phyloP scores from a whole-genome alignment of 768 basidiomycete genomes.

The Candolleomyces aberdarensis region DNA sequence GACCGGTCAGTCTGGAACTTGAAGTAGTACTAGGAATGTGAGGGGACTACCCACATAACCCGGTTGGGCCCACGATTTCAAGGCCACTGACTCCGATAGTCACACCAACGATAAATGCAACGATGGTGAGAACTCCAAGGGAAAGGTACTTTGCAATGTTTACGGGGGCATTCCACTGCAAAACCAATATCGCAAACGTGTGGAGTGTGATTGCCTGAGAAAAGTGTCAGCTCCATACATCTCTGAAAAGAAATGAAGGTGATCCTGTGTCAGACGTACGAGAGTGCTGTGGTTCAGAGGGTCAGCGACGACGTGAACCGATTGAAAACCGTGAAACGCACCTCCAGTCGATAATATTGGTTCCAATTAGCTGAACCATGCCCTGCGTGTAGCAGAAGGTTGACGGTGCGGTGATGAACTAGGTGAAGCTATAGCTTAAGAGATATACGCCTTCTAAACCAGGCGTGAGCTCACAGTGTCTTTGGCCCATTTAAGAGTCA shows the following conservation, averaged over 20 bases:
- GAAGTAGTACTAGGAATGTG: no score
- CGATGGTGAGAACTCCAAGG: not conserved
- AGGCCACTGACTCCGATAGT: not conserved
- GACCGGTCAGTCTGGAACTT: not conserved
- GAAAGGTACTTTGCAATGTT: constrained; percentile 3
- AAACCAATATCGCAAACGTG: constrained; percentile 4
- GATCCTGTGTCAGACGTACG: not conserved
- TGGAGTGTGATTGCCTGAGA: constrained; percentile 9
- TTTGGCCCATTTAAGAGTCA: not conserved
- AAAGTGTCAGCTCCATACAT: not conserved
- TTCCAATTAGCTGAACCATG: not conserved
- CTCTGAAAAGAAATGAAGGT: no score
- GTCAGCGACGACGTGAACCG: not conserved
- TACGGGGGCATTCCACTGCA: constrained; percentile 3
- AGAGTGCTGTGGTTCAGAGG: not conserved
- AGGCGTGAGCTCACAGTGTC: no score
- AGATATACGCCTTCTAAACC: no score
- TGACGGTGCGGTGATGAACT: not conserved
- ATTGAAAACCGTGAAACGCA: not conserved
- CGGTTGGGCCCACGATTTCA: constrained; percentile 4
- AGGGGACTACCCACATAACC: constrained; percentile 1
- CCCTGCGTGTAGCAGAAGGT: not conserved
- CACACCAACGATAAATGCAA: not conserved
- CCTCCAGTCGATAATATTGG: constrained; percentile 1
- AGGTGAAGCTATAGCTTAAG: no score